Base-by-base conservation (phyloP, 108 stramenopile genomes). In the Cyclostephanos tholiformis region DNA sequence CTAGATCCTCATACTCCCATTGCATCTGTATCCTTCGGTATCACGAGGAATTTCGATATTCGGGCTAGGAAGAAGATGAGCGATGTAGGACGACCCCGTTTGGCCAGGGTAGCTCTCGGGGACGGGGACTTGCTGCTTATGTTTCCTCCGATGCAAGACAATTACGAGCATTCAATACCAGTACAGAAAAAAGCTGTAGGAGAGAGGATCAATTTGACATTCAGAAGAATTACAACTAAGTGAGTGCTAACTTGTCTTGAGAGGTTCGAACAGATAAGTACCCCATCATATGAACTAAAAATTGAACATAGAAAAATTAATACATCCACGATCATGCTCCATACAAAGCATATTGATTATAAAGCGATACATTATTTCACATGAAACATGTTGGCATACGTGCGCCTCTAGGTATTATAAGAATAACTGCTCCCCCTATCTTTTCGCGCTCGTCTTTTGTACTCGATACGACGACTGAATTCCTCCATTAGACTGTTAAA, bases 401-500 rank as follows among this genome's bases (percentile, higher is more conserved):
- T n/a, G n/a, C n/a, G n/a, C n/a, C n/a, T n/a, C n/a, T n/a, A n/a
- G n/a, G n/a, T n/a, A n/a, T 17, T 56, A 17, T 13, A 16, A 25
- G 26, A 56, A 56, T 16, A 56, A 8, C 23, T 17, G 5, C 1
- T 61, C 8, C 22, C 35, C 30, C 27, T 19, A 36, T 41, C 26
- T 59, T 60, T 71, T 60, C 30, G 53, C 41, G 32, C n/a, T 61
- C 57, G 44, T 43, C 52, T 88, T 67, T 83, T 85, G 46, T 64
- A 83, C 69, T 90, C 92, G 26, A 89, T 90, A 11, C 92, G 87
- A 25, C 88, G 80, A 62, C 89, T 93, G 71, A 93, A 93, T 61
- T 93, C 92, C 66, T 87, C 89, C 88, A 90, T 90, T 39, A 93
- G 48, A 8, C 69, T 75, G 14, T 38, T 20, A 8, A 53, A 6